Conservation (phyloP, 306 rosid species). For the Medicago lupulina region DNA sequence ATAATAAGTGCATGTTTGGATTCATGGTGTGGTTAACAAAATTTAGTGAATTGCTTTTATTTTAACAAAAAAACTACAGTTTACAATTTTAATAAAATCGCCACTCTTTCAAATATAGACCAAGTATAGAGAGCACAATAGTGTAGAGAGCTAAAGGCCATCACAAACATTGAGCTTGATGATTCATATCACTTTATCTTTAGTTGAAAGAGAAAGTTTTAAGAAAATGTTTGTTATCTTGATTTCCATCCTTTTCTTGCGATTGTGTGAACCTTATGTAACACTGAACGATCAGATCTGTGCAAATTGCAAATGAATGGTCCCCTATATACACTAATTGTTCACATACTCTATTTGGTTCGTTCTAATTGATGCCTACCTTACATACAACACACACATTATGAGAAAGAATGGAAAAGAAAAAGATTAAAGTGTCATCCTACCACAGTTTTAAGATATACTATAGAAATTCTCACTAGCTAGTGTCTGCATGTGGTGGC, state of each 20-base stretch:
- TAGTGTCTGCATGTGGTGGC: slow-evolving; percentile 72
- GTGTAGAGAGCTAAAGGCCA: no score
- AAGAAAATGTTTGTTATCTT: slow-evolving; percentile 24
- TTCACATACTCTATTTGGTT: slow-evolving; percentile 53
- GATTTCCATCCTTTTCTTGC: slow-evolving; percentile 32
- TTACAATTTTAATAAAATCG: no score
- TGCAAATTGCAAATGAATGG: slow-evolving; percentile 49
- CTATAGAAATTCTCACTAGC: slow-evolving; percentile 55
- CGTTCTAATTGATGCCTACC: slow-evolving; percentile 64
- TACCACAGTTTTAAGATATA: slow-evolving; percentile 42
- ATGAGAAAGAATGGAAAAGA: slow-evolving; percentile 34
- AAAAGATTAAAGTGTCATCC: slow-evolving; percentile 48
- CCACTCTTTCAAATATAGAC: no score
- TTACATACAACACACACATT: slow-evolving; percentile 51
- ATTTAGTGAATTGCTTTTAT: no score
- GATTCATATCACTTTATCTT: slow-evolving; percentile 38
- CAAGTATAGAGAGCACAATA: no score
- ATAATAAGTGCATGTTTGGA: no score
- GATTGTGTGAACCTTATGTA: slow-evolving; percentile 39
- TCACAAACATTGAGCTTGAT: no score
- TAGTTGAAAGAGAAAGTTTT: slow-evolving; percentile 34
- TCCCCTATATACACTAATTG: slow-evolving; percentile 54
- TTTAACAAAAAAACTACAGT: no score
- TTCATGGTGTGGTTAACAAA: no score
- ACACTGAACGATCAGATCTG: slow-evolving; percentile 17